phyloP scores from a whole-genome alignment of 2,329 filamentous ascomycete genomes.

The Colletotrichum sansevieriae region DNA sequence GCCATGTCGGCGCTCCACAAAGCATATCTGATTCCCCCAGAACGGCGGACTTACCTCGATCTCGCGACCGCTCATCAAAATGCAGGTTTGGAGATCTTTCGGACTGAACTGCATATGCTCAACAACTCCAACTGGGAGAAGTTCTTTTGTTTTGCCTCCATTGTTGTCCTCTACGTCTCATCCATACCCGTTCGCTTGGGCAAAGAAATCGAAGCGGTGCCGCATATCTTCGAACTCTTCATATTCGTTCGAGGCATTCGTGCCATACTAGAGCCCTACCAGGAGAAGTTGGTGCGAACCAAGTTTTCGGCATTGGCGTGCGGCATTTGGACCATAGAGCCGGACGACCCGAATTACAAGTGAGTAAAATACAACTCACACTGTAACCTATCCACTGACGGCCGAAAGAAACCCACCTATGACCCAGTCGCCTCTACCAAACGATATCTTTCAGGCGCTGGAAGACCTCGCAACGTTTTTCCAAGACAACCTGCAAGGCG shows the following conservation, averaged over 20 bases:
- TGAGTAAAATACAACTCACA: neutral
- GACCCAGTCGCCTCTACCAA: conserved; percentile 2
- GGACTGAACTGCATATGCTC: conserved; percentile 43
- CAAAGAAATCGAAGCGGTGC: neutral
- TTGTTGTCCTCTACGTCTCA: conserved; percentile 49
- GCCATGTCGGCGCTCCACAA: conserved; percentile 49
- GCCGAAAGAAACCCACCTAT: conserved; percentile 11
- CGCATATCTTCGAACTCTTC: conserved; percentile 27
- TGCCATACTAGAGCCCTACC: conserved; percentile 13
- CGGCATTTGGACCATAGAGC: conserved; percentile 18
- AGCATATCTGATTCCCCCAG: conserved; percentile 47
- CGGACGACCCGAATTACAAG: conserved; percentile 9
- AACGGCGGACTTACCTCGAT: conserved; percentile 45
- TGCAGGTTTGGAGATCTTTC: conserved; percentile 48
- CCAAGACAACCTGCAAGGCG: neutral
- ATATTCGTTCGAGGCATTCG: conserved; percentile 29
- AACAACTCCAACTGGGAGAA: conserved; percentile 46
- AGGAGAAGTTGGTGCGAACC: neutral
- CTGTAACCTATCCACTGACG: no score
- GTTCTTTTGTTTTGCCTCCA: conserved; percentile 58
- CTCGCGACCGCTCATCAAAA: conserved; percentile 49
- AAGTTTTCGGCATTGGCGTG: conserved; percentile 8
- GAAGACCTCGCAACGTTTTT: conserved; percentile 12
- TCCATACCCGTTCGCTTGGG: neutral
- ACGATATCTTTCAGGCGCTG: conserved; percentile 30